phyloP scores from a whole-genome alignment of 768 basidiomycete genomes.

The Serendipita vermifera region DNA sequence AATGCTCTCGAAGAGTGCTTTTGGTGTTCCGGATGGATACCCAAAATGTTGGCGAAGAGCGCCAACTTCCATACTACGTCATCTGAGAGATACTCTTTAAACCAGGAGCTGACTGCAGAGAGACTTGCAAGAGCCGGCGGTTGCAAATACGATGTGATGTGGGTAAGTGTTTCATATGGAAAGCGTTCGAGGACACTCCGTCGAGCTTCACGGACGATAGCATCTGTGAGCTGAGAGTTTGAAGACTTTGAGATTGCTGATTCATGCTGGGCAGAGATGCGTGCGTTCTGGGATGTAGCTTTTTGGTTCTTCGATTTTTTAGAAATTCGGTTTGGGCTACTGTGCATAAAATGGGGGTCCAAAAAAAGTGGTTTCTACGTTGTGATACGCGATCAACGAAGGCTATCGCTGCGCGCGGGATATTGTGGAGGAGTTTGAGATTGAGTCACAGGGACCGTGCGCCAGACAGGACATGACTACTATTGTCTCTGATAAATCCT shows the following conservation, averaged over 20 bases:
- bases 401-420: too few relatives aligned
- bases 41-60: constrained; percentile 53
- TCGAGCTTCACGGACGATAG: constrained; percentile 5
- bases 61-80: constrained; percentile 74
- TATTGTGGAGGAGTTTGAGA: too few relatives aligned
- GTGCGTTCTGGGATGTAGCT: constrained; percentile 23
- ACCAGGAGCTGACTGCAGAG: constrained; percentile 35
- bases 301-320: constrained; percentile 28
- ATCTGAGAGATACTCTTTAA: constrained; percentile 55
- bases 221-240: constrained; percentile 3
- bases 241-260: constrained; percentile 3
- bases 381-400: neutral
- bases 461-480: too few relatives aligned
- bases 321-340: constrained; percentile 31
- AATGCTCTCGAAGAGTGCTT: constrained; percentile 30
- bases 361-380: neutral
- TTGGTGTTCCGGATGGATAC: constrained; percentile 50
- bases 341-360: constrained; percentile 49
- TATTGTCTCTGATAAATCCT: constrained; percentile 66
- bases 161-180: constrained; percentile 61
- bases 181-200: constrained; percentile 34
- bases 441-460: too few relatives aligned
- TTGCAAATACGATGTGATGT: constrained; percentile 59
- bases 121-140: constrained; percentile 50
- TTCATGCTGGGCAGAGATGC: constrained; percentile 17